These are phyloP conservation scores for Monosporascus sp. DNA, from an alignment of 2,329 filamentous ascomycete species.

Conservation along the genomic window DNA sequence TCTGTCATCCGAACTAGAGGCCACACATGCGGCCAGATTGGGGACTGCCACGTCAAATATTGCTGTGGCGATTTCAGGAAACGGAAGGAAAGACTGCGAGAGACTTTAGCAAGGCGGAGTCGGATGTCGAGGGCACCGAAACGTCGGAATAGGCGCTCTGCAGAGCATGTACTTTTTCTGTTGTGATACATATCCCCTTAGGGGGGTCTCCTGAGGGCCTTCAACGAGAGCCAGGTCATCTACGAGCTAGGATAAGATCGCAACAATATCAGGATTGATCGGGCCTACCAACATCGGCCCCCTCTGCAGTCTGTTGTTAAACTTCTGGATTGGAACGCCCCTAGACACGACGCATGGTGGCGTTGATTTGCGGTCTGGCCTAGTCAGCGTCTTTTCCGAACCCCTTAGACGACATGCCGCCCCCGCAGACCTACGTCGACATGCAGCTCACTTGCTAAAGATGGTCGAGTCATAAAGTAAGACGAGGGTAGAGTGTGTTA, in stretches of 20 bases:
- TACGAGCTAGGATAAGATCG: constrained; percentile 4
- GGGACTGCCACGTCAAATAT: constrained; percentile 28
- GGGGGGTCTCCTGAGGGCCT: background rate
- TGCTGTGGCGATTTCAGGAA: constrained; percentile 18
- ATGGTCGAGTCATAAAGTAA: constrained; percentile 20
- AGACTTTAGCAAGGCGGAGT: constrained; percentile 1
- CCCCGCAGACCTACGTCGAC: constrained; percentile 18
- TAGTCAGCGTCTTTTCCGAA: constrained; percentile 18
- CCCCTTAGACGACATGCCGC: constrained; percentile 17
- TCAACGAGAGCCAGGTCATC: background rate
- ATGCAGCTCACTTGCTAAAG: constrained; percentile 18
- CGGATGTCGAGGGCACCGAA: background rate
- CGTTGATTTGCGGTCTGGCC: constrained; percentile 17
- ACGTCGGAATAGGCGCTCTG: background rate
- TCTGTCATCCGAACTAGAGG: constrained; percentile 22
- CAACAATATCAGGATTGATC: constrained; percentile 12
- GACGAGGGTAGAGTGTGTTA: constrained; percentile 18
- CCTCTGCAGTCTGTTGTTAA: constrained; percentile 22
- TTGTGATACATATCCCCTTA: background rate
- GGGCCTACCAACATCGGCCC: constrained; percentile 14
- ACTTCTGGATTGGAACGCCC: constrained; percentile 15
- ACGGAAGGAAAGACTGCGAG: background rate
- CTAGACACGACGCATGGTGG: constrained; percentile 16
- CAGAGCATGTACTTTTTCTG: background rate
- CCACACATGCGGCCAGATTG: constrained; percentile 21